phyloP scores from a whole-genome alignment of 2,329 filamentous ascomycete genomes.

The Beauveria varroae region DNA sequence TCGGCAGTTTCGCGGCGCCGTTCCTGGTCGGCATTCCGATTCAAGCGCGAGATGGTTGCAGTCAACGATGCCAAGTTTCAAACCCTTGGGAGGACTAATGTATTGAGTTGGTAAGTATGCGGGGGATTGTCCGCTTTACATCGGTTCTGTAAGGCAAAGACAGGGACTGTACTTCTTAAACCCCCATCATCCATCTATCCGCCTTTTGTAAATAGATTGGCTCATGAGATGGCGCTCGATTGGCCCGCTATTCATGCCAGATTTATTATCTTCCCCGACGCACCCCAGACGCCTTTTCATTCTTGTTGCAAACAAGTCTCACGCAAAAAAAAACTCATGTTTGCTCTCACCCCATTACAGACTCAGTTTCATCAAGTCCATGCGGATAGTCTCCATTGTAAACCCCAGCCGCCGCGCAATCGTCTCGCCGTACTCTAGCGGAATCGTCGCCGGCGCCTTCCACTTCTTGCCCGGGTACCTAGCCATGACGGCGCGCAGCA shows the following conservation, averaged over 20 bases:
- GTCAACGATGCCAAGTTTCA: no score
- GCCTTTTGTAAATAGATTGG: not conserved
- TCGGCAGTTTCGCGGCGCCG: not conserved
- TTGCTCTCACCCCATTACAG: not conserved
- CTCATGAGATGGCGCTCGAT: not conserved
- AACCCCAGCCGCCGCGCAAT: constrained; percentile 12
- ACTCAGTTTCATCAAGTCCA: constrained; percentile 13
- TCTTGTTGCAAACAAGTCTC: not conserved
- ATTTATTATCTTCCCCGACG: no score
- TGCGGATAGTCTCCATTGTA: not conserved
- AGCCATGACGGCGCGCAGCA: constrained; percentile 15
- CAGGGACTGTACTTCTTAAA: no score
- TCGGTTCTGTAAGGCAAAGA: no score
- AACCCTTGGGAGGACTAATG: no score
- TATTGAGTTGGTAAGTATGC: no score
- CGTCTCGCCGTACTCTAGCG: constrained; percentile 13
- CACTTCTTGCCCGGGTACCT: constrained; percentile 15
- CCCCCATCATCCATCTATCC: no score
- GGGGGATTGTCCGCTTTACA: no score
- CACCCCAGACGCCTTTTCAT: not conserved
- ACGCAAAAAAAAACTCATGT: not conserved
- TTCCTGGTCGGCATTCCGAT: not conserved
- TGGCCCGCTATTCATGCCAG: not conserved
- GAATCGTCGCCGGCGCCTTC: constrained; percentile 7
- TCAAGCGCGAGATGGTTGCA: not conserved